Evolutionary conservation across 2,329 filamentous ascomycete species (phyloP), one percentile per base, ranked within the genome.

Genomic region (Hymenotorrendiella dingleyae): DNA sequence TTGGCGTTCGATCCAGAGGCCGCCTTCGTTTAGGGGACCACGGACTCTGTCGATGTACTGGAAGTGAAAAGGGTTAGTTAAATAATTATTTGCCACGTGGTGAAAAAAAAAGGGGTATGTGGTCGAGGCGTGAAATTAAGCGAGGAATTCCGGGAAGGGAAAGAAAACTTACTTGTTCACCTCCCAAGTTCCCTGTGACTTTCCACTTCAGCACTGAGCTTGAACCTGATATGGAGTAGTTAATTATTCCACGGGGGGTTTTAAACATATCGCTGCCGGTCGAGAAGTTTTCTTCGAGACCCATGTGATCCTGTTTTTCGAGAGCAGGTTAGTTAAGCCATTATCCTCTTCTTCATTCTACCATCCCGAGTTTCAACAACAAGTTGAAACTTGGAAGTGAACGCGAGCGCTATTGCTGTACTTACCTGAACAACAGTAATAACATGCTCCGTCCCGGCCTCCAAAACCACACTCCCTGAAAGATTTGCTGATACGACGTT

Each of bases 381-480:
- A n/a, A n/a, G n/a, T n/a, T n/a, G n/a, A n/a, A n/a, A n/a, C n/a
- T n/a, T n/a, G n/a, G n/a, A n/a, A n/a, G n/a, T n/a, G n/a, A n/a
- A n/a, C n/a, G n/a, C n/a, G n/a, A n/a, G n/a, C n/a, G n/a, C n/a
- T n/a, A n/a, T n/a, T n/a, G n/a, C n/a, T n/a, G n/a, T n/a, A n/a
- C n/a, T n/a, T n/a, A n/a, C n/a, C n/a, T n/a, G n/a, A 1, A 87
- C 62, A 2, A 88, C 67, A 0, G 83, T 87, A 48, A 88, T 57
- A 9, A 80, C 83, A 0, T 77, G 72, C 58, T 85, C 71, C 62
- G 78, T 88, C 20, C 83, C 83, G 21, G 4, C 11, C 26, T 37
- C 35, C 9, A 37, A 27, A 1, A 6, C 23, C 16, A 37, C 19
- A 7, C 10, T 17, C 10, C 35, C 35, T 14, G 35, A 24, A 6